Evolutionary conservation across 1,139 yeast species (phyloP), one percentile per base, ranked within the genome.

Genomic region (Geotrichum europaeum): DNA sequence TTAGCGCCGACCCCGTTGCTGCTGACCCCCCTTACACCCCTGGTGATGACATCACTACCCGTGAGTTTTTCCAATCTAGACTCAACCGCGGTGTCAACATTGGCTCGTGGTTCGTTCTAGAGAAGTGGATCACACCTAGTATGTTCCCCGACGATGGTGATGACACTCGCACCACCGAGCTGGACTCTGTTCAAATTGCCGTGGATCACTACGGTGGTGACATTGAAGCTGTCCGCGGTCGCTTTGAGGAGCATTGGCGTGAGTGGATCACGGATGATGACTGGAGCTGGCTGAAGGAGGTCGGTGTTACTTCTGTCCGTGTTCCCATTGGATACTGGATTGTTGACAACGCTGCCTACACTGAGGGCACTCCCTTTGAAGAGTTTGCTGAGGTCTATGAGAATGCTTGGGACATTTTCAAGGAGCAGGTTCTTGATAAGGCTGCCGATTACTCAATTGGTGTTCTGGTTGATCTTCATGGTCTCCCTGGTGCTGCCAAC

Each of bases 271-370:
- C 72, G 45, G 89, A 84, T 59, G 79, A 79, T 10, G 97, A 92
- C 70, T 90, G 96, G 96, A 71, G 80, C 28, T 89, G 91, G 89
- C 74, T 92, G 51, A 73, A 77, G 57, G 77, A 78, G 24, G 83
- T 81, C 56, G 86, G 87, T 7, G 89, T 89, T 20, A 89, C 89
- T 22, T 81, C 90, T 0, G 80, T 92, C 6, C 80, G 98, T 67
- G 79, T 92, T 6, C 98, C 98, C 4, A 74, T 92, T 65, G 98
- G 98, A 0, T 92, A 88, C 73, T 92, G 97, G 97, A 85, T 83
- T 60, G 82, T 91, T 12, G 81, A 78, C 56, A 86, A 86, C 18
- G 89, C 89, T 0, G 67, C 69, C n/a, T 86, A 78, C 69, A 75
- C 87, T 32, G 72, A 75, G 24, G 83, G 79, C 9, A 86, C 96